Evolutionary conservation across 2,329 filamentous ascomycete species (phyloP), one percentile per base, ranked within the genome.

Genomic region (Colletotrichum sp.): DNA sequence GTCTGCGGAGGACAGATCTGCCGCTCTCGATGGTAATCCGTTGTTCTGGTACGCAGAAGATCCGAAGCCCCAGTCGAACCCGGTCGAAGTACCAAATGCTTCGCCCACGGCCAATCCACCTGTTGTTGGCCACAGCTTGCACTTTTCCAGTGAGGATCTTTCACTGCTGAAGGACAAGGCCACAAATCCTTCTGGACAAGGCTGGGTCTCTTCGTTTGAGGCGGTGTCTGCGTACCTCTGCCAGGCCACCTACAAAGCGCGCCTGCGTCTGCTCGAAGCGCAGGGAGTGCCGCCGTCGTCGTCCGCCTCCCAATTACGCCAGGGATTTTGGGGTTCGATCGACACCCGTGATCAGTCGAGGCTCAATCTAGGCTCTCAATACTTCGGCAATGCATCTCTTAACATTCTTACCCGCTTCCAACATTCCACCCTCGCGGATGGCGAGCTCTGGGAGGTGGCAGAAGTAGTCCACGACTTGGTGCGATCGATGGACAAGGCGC

Each of bases 381-480:
- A 44, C 18, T 44, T 44, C 6, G 39, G 39, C 1, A 44, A 44
- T n/a, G 39, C 39, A 3, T 44, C 39, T 0, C 39, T n/a, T 0
- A 3, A 2, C 18, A 44, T 44, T 3, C 39, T 44, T 2, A 6
- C 39, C 39, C 18, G 18, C 39, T 0, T n/a, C 39, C 2, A 44
- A 0, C 39, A 44, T 0, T n/a, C 39, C 5, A 2, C 3, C 1
- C 39, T 44, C 3, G 39, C 39, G 0, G 39, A 44, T 0, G 18
- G 39, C 18, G 39, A 44, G 39, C 18, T 44, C 4, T 44, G 39
- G 39, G 2, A 44, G 18, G 39, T 44, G 8, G 39, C 39, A 0
- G 18, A 44, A n/a, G 39, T 44, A 18, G 6, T 44, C 39, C 39
- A 44, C 3, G 3, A 44, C 18, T 6, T 44, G 8, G 39, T 44